Evolutionary conservation across 441 rosid species (phyloP).

Genomic region (Arabidopsis lyrata): DNA sequence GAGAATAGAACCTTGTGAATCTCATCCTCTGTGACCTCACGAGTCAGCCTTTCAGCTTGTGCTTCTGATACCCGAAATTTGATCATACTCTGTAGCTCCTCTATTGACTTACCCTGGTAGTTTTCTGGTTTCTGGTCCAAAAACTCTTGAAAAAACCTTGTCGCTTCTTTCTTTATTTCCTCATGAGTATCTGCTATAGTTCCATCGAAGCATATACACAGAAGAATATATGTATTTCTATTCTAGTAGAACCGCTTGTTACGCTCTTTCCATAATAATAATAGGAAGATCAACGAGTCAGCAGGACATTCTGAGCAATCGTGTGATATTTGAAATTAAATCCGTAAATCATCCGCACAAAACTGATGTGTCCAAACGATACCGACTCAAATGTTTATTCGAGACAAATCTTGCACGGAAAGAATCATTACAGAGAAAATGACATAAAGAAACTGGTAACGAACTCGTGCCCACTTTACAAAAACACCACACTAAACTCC

Average conservation of each 20-base stretch:
- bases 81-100: no score
- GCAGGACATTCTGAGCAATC: slow-evolving; percentile 7
- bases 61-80: no score
- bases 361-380: slow-evolving; percentile 30
- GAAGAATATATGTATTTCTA: no score
- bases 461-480: slow-evolving; percentile 42
- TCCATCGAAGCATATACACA: no score
- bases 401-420: slow-evolving; percentile 38
- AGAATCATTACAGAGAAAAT: slow-evolving; percentile 40
- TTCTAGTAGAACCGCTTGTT: background rate
- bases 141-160: no score
- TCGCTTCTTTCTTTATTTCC: no score
- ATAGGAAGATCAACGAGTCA: slow-evolving; percentile 8
- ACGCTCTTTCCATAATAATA: background rate
- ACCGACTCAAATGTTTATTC: slow-evolving; percentile 19
- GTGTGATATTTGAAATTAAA: slow-evolving; percentile 5
- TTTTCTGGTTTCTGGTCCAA: no score
- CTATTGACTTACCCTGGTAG: no score
- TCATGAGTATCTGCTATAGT: no score
- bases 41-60: no score
- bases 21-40: no score
- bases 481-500: slow-evolving; percentile 39
- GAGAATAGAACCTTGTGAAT: no score
- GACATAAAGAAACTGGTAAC: slow-evolving; percentile 44
- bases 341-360: slow-evolving; percentile 11